Percentiles rank a stretch among this genome's conserved stretches.
These are phyloP conservation scores for Dioscorea zingiberensis DNA, from an alignment of 106 monocot genomes.

Conservation along the genomic window DNA sequence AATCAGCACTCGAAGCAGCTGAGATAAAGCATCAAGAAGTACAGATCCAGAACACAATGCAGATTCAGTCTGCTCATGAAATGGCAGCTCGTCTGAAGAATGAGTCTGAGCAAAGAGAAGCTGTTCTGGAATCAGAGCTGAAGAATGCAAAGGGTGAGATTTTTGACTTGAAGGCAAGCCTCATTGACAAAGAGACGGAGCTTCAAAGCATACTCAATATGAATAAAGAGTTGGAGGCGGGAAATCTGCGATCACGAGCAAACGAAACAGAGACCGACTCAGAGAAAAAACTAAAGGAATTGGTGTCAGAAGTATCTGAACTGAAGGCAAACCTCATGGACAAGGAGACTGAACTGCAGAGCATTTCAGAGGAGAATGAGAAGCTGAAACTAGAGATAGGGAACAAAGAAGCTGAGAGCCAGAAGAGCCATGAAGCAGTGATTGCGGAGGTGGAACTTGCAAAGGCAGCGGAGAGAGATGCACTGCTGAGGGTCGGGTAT, in stretches of 20 bases:
- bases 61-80: slow-evolving; percentile 17
- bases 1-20: slow-evolving; percentile 38
- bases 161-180: slow-evolving; percentile 19
- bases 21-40: slow-evolving; percentile 31
- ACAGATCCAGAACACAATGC: slow-evolving; percentile 15
- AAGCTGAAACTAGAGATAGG: slow-evolving; percentile 35
- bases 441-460: slow-evolving; percentile 53
- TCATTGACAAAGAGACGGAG: slow-evolving; percentile 32
- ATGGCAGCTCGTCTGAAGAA: slow-evolving; percentile 4
- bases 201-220: slow-evolving; percentile 1
- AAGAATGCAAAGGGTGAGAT: slow-evolving; percentile 20
- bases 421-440: slow-evolving; percentile 23
- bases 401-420: slow-evolving; percentile 29
- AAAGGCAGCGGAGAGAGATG: slow-evolving; percentile 63
- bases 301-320: slow-evolving; percentile 22
- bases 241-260: not conserved
- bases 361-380: slow-evolving; percentile 58
- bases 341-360: slow-evolving; percentile 68
- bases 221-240: slow-evolving; percentile 26
- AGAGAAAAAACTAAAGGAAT: slow-evolving; percentile 20
- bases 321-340: slow-evolving; percentile 59
- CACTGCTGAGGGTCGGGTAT: slow-evolving; percentile 35
- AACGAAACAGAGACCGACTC: slow-evolving; percentile 10
- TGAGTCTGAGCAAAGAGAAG: slow-evolving; percentile 11
- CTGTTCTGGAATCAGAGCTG: slow-evolving; percentile 15